Base-by-base conservation (phyloP, 208 protist genomes). In the Trypanosoma lewisi region DNA sequence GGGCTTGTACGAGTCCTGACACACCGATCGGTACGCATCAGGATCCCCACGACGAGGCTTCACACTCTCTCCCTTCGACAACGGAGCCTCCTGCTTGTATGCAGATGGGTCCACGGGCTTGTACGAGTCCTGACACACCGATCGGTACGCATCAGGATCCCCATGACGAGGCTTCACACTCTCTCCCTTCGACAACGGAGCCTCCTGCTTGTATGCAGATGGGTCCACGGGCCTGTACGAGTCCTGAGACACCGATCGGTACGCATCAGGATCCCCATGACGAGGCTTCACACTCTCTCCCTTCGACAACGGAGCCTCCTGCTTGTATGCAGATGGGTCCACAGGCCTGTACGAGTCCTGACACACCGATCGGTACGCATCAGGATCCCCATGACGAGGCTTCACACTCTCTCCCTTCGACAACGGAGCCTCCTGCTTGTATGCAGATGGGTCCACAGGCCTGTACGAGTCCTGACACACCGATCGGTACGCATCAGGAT, bases 1-100 rank as follows among this genome's bases (percentile, higher is more conserved):
- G 9, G 57, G 34, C n/a, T 39, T 48, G 67, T 84, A 91, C 2
- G 33, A 19, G n/a, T 58, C 41, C 2, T 64, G 48, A 17, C 36
- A 48, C 21, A 49, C 59, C 1, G 60, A 51, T 23, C 33, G 41
- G 12, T 2, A 41, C 14, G 42, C 42, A 19, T 65, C 44, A 0
- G 54, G 47, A 41, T 70, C 41, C n/a, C 42, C 63, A 17, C 66
- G 70, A 16, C 70, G 63, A 0, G 36, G 36, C 23, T 23, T 45
- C 23, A 33, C 28, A 12, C 7, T 45, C 58, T 8, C 25, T 45
- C 48, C 63, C 41, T 21, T 34, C 28, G 11, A 12, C 2, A 51
- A 21, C 8, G 36, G 44, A n/a, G 7, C 3, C 11, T 44, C 39
- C 8, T 17, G 39, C 11, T 44, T 44, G 39, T 44, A 44, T 17